These are phyloP conservation scores for Pelomyxa schiedti DNA, from an alignment of 78 protist genomes.

Conservation along the genomic window DNA sequence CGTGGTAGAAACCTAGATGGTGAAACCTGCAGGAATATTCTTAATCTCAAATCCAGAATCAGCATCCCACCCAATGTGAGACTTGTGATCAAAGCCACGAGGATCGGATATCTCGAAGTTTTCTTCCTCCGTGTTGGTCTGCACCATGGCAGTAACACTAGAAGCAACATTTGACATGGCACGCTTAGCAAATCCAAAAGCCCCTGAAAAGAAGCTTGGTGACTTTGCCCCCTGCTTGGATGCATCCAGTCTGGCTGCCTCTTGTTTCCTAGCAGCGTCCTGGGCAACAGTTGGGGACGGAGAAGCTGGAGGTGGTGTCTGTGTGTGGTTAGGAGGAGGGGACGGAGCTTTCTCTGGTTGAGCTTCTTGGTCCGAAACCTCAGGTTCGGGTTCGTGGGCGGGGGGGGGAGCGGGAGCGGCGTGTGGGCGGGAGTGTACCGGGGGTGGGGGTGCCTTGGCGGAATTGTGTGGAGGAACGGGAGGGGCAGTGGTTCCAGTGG, in stretches of 20 bases:
- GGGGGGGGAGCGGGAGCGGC: not conserved
- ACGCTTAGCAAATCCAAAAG: too few species aligned
- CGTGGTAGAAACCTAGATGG: not conserved
- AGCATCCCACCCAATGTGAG: conserved; percentile 5
- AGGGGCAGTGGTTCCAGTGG: not conserved
- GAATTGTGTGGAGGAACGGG: not conserved
- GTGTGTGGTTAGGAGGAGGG: too few species aligned
- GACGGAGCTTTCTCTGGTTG: too few species aligned
- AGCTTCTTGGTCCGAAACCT: too few species aligned
- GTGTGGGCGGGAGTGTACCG: not conserved
- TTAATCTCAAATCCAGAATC: not conserved
- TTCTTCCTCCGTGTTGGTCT: not conserved
- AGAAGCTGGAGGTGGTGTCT: too few species aligned
- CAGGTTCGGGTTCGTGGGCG: too few species aligned
- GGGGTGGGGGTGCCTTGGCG: not conserved
- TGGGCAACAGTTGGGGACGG: too few species aligned
- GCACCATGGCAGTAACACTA: not conserved
- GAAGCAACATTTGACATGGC: not conserved
- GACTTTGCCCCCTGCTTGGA: too few species aligned
- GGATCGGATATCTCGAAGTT: conserved; percentile 1
- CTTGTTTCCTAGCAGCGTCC: too few species aligned
- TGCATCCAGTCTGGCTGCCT: too few species aligned
- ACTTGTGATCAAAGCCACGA: not conserved
- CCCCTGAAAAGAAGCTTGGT: too few species aligned
- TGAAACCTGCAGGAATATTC: not conserved